These are phyloP conservation scores for Picocystis sp. DNA, from an alignment of 163 green algal species.

Conservation along the genomic window DNA sequence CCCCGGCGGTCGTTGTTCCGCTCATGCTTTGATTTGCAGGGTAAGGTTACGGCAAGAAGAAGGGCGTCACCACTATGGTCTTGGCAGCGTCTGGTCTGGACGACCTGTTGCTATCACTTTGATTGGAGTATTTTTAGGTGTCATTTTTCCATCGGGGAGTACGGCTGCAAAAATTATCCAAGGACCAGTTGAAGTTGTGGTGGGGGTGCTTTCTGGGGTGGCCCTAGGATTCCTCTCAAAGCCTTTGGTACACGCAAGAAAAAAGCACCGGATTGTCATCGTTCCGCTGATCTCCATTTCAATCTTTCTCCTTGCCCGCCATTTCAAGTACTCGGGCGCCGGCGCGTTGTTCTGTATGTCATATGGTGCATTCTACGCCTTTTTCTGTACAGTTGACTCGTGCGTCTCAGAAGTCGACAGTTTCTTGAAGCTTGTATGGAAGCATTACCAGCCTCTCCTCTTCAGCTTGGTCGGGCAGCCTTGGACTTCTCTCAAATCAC, in stretches of 20 bases:
- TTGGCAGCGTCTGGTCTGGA: conserved; percentile 70
- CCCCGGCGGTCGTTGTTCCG: conserved; percentile 66
- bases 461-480: conserved; percentile 56
- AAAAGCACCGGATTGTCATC: no score
- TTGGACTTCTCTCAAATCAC: conserved; percentile 6
- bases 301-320: no score
- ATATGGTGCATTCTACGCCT: no score
- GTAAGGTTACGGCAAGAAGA: conserved; percentile 37
- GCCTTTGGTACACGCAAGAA: no score
- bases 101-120: conserved; percentile 69
- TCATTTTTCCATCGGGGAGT: conserved; percentile 24
- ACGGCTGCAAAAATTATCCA: conserved; percentile 39
- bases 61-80: conserved; percentile 62
- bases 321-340: no score
- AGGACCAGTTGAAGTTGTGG: conserved; percentile 34
- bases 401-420: conserved; percentile 13
- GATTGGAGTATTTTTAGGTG: conserved; percentile 29
- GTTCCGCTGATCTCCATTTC: no score
- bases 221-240: conserved; percentile 1
- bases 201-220: conserved; percentile 30
- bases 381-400: background rate
- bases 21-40: conserved; percentile 78
- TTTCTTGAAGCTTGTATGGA: conserved; percentile 14
- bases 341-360: no score
- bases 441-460: conserved; percentile 52